Evolutionary conservation across 2,329 filamentous ascomycete genomes (phyloP).

Genomic region (Grosmannia serpens): DNA sequence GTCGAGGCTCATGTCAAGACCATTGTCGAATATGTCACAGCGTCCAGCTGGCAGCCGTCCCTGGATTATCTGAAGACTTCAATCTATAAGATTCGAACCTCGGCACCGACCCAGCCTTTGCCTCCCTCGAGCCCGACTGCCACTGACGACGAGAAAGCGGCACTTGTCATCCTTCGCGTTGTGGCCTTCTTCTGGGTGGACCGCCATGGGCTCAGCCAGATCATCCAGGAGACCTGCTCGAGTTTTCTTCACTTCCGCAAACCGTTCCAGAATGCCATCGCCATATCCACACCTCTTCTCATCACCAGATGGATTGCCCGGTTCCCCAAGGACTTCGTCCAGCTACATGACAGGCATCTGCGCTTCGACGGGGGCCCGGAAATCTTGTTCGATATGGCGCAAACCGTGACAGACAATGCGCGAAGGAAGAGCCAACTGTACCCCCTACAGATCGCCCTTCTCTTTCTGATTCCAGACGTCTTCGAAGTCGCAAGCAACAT

Average conservation of each 20-base stretch:
- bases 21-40: constrained; percentile 53
- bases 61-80: constrained; percentile 47
- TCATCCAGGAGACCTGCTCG: constrained; percentile 56
- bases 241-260: constrained; percentile 56
- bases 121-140: constrained; percentile 24
- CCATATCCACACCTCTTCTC: constrained; percentile 49
- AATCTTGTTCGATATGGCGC: constrained; percentile 58
- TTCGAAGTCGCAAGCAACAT: constrained; percentile 60
- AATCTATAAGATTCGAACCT: constrained; percentile 38
- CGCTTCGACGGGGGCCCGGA: constrained; percentile 55
- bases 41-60: constrained; percentile 48
- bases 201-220: constrained; percentile 44
- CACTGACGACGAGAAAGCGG: constrained; percentile 38
- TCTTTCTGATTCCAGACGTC: constrained; percentile 55
- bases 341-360: constrained; percentile 47
- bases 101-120: constrained; percentile 26
- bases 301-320: constrained; percentile 56
- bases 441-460: constrained; percentile 49
- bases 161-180: constrained; percentile 44
- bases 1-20: constrained; percentile 44
- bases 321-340: constrained; percentile 52
- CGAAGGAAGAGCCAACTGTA: constrained; percentile 44
- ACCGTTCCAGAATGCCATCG: constrained; percentile 51
- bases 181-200: constrained; percentile 56
- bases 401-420: constrained; percentile 46